Conservation (phyloP, 108 stramenopile genomes). For the Hondaea fermentalgiana region DNA sequence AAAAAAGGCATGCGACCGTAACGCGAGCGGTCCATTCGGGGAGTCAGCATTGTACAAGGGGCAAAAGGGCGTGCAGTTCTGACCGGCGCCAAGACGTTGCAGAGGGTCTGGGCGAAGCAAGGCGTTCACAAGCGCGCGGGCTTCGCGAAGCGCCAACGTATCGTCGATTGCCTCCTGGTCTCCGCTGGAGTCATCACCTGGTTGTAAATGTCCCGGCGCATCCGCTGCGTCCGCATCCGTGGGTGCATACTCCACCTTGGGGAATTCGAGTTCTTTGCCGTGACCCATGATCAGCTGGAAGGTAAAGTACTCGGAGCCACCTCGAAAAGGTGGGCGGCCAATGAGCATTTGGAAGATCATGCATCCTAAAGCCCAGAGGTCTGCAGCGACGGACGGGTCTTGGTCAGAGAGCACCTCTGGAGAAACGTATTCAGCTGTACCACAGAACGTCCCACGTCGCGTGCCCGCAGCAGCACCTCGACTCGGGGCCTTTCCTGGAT, state of each 20-base stretch:
- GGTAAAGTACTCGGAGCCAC: conserved; percentile 25
- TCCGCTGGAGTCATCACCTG: too few species aligned
- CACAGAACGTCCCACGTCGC: conserved; percentile 22
- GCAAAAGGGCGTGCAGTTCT: neutral
- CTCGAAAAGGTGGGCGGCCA: conserved; percentile 31
- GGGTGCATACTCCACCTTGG: neutral
- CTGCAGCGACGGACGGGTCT: conserved; percentile 18
- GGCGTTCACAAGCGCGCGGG: neutral
- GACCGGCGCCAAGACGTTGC: neutral
- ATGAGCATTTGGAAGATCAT: conserved; percentile 29
- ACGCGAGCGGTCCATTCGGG: neutral
- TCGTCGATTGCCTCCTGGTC: too few species aligned
- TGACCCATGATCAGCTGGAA: conserved; percentile 27
- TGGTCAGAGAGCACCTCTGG: conserved; percentile 35
- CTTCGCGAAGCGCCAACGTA: neutral
- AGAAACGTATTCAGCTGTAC: conserved; percentile 51
- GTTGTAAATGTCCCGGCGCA: too few species aligned
- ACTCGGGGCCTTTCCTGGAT: neutral
- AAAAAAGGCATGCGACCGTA: conserved; percentile 18
- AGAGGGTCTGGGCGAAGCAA: neutral
- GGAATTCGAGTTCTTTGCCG: neutral
- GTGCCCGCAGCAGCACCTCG: neutral
- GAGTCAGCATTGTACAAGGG: neutral
- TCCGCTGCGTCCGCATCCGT: too few species aligned
- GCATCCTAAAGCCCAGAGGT: conserved; percentile 48